Evolutionary conservation across 768 basidiomycete species (phyloP), one percentile per base, ranked within the genome.

Genomic region (Tricholoma saponaceum): DNA sequence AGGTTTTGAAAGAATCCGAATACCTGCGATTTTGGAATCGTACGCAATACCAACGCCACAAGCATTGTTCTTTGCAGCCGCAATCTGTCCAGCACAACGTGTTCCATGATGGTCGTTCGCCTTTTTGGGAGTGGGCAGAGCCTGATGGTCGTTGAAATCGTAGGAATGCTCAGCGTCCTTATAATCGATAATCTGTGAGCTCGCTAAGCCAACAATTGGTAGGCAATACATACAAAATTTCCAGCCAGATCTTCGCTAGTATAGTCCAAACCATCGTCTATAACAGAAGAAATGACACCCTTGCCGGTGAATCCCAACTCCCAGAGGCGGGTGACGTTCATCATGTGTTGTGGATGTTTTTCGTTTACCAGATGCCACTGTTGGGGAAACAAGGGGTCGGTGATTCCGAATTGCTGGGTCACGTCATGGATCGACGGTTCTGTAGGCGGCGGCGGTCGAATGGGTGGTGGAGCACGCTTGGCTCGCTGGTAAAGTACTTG

Each of bases 321-420:
- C 97, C 97, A 99, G 0, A 96, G 76, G n/a, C 83, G 80, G 0
- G 91, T 89, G 10, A 94, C 90, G 66, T 98, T 99, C 86, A 99
- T 89, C 80, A 81, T 85, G 62, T 92, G 83, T 64, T 89, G 82
- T 2, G 88, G 90, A 63, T 79, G 83, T 35, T 90, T 81, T 56
- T 89, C 85, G 72, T 99, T 99, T 60, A 98, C 82, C 22, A 98
- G 76, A 75, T 99, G 97, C 97, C 97, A 98, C 76, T 98, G 97
- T 54, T 81, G 68, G 14, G 78, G 67, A 69, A 98, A 94, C 54
- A 89, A 74, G 0, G 97, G 97, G 69, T 98, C 97, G 20, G 77
- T 66, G 59, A 99, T 85, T 18, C 78, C 81, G 37, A 96, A 78
- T 10, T 79, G 77, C 35, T 80, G 69, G 8, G 84, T 87, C 35